Evolutionary conservation across 768 basidiomycete species (phyloP), one percentile per base, ranked within the genome.

Genomic region (Lentinula lateritia): DNA sequence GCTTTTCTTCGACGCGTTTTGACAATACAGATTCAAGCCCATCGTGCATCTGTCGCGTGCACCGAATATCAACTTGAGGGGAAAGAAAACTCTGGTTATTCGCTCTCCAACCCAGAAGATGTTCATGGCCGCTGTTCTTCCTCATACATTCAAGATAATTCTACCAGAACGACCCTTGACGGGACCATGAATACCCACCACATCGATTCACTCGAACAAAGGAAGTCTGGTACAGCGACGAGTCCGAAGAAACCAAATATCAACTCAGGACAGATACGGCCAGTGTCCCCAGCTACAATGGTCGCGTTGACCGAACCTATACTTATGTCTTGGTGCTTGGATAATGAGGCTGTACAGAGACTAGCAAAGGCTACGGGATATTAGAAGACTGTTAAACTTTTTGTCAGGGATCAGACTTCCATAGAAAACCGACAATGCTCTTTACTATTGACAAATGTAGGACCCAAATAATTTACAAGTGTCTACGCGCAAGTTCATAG

Each of bases 251-350:
- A 36, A 8, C n/a, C 9, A 42, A 32, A 56, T 6, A 18, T 15
- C 9, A 38, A 20, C 20, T 23, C 18, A 39, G 15, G 8, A n/a
- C 18, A 38, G 16, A 12, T 32, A 15, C 38, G 56, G 18, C 28
- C 56, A 6, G 20, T 45, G 12, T 46, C 56, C 18, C 56, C 56
- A 16, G 43, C 18, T n/a, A 46, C 56, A 34, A 45, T 58, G 56
- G 13, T 58, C 5, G 56, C 28, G 10, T n/a, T 58, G 23, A 58
- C 39, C 12, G 56, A 58, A 42, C 56, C 56, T 2, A 45, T 58
- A 7, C 45, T 58, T 9, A 58, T 58, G 56, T 20, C n/a, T 18
- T 58, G 56, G 56, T 58, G 56, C 35, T 45, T 34, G 7, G 56
- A 58, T 13, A 43, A 58, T 39, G 56, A 12, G 20, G 56, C 42